phyloP scores from a whole-genome alignment of 148 eudicot genomes.

The Chenopodium formosanum region DNA sequence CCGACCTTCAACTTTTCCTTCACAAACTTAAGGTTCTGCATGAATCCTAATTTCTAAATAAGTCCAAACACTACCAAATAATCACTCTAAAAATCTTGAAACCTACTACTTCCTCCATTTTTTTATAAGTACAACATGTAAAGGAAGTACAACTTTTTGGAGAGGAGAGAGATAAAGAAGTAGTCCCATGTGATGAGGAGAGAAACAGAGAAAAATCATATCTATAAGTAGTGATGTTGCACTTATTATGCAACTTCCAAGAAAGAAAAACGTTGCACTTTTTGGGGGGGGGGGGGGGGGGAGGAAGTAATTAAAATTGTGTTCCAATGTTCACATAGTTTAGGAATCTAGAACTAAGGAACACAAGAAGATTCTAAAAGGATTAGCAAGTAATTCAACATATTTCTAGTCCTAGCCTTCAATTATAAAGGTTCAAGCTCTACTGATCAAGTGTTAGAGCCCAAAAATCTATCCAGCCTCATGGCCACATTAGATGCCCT shows the following conservation, averaged over 20 bases:
- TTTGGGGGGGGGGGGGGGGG: fast-evolving
- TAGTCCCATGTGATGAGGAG: no score
- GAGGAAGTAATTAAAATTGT: neutral
- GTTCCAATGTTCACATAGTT: neutral
- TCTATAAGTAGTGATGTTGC: no score
- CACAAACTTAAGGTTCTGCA: neutral
- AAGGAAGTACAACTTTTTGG: no score
- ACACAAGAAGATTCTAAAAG: neutral
- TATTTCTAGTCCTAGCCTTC: neutral
- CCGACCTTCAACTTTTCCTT: neutral
- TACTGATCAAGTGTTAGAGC: neutral
- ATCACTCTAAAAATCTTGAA: neutral
- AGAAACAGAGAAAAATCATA: no score
- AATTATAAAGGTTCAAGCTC: neutral
- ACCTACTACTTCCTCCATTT: no score
- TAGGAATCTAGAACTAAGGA: neutral
- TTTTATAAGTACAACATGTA: no score
- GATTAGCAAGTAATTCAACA: neutral
- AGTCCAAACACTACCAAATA: neutral
- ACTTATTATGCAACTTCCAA: no score
- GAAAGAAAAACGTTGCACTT: no score
- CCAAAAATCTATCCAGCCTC: neutral
- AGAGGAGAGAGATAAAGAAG: no score
- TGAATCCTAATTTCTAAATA: neutral
- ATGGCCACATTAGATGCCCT: neutral